Base-by-base conservation (phyloP, 2,329 filamentous ascomycete species). In the Colletotrichum cuscutae region DNA sequence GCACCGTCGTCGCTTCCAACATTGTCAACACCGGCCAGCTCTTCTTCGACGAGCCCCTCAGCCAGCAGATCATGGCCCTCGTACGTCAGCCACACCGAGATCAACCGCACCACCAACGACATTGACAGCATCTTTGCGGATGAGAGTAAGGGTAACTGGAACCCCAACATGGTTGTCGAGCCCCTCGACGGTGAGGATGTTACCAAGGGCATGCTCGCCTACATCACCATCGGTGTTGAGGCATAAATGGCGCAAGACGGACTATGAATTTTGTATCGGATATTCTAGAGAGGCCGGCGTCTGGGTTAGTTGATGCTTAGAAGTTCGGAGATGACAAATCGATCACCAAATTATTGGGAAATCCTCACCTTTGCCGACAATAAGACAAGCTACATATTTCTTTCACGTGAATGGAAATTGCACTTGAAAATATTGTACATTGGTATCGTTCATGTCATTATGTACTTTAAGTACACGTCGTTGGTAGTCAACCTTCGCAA, bases 11-110 rank as follows among this genome's bases (percentile, higher is more conserved):
- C 68, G 68, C 60, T n/a, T 75, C 70, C 54, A 78, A 80, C 0
- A 78, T 78, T 46, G 80, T 80, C 42, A 89, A 49, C 66, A 69
- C 60, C 26, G 70, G 65, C 15, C 70, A 72, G 46, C 35, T 68
- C 42, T 72, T 72, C 60, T 72, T 72, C 46, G 70, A 70, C 24
- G 63, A 72, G 53, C 30, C 58, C 19, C 58, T 72, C 3, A 69
- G 59, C 65, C 53, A 37, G 28, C 52, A 69, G 65, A 88, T 91
- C 65, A 88, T 90, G 71, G 77, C 79, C 12, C 81, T 81, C 0
- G 77, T 89, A 89, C 78, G 78, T 76, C 49, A 78, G 78, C 68
- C 89, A 89, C 78, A 84, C 68, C 32, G 68, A 60, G 32, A 71
- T 71, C 46, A 71, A 71, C 56, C 68, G 68, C 54, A 71, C 68